These are phyloP conservation scores for Phlegmacium glaucopus DNA, from an alignment of 768 basidiomycete genomes.

Conservation along the genomic window DNA sequence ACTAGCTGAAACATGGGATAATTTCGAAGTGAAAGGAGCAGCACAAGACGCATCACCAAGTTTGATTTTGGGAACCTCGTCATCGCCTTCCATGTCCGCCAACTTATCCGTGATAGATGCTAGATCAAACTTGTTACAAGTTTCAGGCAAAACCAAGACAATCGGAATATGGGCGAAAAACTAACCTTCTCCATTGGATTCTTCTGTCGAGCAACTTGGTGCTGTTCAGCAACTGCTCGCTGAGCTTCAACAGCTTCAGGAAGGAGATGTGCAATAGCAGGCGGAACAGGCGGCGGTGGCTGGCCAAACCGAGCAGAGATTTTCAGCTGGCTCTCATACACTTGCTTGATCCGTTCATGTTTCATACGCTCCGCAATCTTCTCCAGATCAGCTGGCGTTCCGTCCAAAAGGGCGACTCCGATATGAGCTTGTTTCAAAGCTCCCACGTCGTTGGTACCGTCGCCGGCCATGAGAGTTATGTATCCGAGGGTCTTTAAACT, in stretches of 20 bases:
- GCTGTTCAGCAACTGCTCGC: constrained; percentile 67
- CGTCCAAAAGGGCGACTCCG: constrained; percentile 90
- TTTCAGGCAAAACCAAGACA: constrained; percentile 4
- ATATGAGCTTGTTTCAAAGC: constrained; percentile 98
- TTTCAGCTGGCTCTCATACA: constrained; percentile 93
- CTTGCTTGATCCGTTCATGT: constrained; percentile 89
- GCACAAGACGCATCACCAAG: constrained; percentile 99
- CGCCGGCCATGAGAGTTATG: constrained; percentile 95
- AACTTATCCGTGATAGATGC: constrained; percentile 35
- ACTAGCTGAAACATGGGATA: constrained; percentile 97
- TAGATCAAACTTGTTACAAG: constrained; percentile 27
- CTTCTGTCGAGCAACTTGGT: constrained; percentile 62
- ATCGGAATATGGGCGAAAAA: constrained; percentile 6
- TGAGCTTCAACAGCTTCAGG: constrained; percentile 92
- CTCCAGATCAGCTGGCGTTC: constrained; percentile 86
- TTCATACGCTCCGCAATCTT: constrained; percentile 93
- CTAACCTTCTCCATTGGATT: constrained; percentile 91
- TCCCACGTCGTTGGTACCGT: constrained; percentile 98
- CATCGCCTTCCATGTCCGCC: constrained; percentile 91
- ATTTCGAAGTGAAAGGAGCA: constrained; percentile 97
- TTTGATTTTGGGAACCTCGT: constrained; percentile 97
- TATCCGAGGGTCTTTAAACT: constrained; percentile 88
- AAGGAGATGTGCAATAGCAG: constrained; percentile 80
- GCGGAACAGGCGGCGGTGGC: constrained; percentile 90
- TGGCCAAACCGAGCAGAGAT: constrained; percentile 90